Base-by-base conservation (phyloP, 2,329 filamentous ascomycete genomes). In the Fusarium irregulare region DNA sequence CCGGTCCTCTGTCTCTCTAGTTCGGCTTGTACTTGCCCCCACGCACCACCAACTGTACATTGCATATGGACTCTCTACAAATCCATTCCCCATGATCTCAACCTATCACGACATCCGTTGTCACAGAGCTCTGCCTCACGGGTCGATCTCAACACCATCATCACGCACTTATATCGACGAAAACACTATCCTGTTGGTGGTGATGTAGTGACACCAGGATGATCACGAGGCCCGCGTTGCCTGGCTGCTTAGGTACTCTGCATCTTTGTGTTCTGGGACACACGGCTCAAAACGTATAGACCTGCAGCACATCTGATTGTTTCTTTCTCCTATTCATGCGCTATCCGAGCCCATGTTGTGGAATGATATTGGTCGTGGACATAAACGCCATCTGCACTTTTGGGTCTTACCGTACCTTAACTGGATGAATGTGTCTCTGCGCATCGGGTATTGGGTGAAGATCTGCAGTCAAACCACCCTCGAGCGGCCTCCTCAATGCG, bases 311-410 rank as follows among this genome's bases (percentile, higher is more conserved):
- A 57, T 54, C 25, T 42, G 44, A 34, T 34, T 42, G 25, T 30
- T 45, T 48, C 47, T 53, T 53, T 49, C 59, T 57, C 42, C 48
- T 55, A 54, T 62, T 41, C 32, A 41, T 64, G 25, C 41, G 28
- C 40, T 68, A 58, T 44, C 51, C 42, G 27, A 42, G 32, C 42
- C 41, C 44, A 60, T 56, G 69, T 61, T 42, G 50, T 70, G 55
- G 56, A 73, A 72, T 68, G 12, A 60, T 49, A 37, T 53, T 41
- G 60, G 41, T 40, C 51, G 54, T 54, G 59, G 48, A 56, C 56
- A 54, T 49, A 59, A 49, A 60, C 46, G 50, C 60, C 58, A 70
- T 72, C 48, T 73, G 67, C 67, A 65, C 54, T 57, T 62, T 71
- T 64, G 55, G 66, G 66, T 60, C 56, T 72, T 61, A 55, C 41